Conservation (phyloP, 805 yeast genomes). For the Barnettozyma pratensis region DNA sequence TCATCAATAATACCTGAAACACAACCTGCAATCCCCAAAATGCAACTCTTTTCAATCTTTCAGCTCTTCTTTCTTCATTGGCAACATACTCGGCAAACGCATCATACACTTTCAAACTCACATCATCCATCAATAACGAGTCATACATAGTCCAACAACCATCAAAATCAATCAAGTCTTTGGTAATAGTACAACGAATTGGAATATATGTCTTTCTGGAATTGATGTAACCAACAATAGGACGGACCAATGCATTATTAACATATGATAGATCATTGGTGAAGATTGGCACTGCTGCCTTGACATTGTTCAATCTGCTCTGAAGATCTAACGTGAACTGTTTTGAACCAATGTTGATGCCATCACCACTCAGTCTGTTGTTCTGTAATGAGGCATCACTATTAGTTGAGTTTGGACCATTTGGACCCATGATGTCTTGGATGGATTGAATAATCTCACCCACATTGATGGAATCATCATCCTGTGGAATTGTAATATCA, state of each 20-base stretch:
- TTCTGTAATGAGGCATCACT: neutral
- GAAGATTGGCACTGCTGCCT: slow-evolving; percentile 85
- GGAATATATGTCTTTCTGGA: slow-evolving; percentile 87
- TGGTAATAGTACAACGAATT: slow-evolving; percentile 74
- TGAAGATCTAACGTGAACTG: slow-evolving; percentile 76
- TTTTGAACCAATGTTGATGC: slow-evolving; percentile 22
- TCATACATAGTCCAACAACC: slow-evolving; percentile 98
- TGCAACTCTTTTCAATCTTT: slow-evolving; percentile 77
- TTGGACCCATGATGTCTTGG: slow-evolving; percentile 32
- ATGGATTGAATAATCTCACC: slow-evolving; percentile 46
- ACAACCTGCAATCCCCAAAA: slow-evolving; percentile 89
- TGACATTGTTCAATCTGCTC: slow-evolving; percentile 74
- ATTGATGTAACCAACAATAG: slow-evolving; percentile 93
- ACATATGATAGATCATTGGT: slow-evolving; percentile 85
- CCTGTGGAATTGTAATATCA: slow-evolving; percentile 72
- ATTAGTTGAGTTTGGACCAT: slow-evolving; percentile 18
- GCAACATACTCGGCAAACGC: slow-evolving; percentile 85
- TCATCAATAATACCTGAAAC: slow-evolving; percentile 76
- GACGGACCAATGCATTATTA: slow-evolving; percentile 87
- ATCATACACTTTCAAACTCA: slow-evolving; percentile 84
- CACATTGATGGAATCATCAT: slow-evolving; percentile 45
- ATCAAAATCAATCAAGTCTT: slow-evolving; percentile 75
- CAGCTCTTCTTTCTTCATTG: slow-evolving; percentile 72
- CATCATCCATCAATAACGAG: slow-evolving; percentile 83
- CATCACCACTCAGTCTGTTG: slow-evolving; percentile 3